Percentiles rank a stretch among this genome's conserved stretches.
Evolutionary conservation across 2,329 filamentous ascomycete genomes (phyloP).

Genomic region (Coniella vitis): DNA sequence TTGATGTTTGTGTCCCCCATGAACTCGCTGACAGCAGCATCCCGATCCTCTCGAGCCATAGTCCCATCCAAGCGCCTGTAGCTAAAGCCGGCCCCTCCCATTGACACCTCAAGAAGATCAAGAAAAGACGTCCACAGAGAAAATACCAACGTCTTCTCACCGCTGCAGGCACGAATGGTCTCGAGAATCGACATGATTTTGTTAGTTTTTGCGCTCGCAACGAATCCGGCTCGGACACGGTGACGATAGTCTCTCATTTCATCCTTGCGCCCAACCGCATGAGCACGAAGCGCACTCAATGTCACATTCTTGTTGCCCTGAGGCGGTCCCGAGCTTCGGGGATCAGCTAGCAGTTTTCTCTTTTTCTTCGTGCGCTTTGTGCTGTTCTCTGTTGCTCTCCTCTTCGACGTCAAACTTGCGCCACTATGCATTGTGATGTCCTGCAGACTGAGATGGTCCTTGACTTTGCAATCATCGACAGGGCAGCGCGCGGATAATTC

Average conservation of each 20-base stretch:
- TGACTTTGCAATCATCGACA: too few relatives aligned
- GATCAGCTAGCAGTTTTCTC: too few relatives aligned
- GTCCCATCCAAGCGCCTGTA: slow-evolving; percentile 27
- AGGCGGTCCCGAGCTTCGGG: too few relatives aligned
- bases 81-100: slow-evolving; percentile 21
- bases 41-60: slow-evolving; percentile 35
- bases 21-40: slow-evolving; percentile 59
- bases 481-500: too few relatives aligned
- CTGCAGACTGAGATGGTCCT: too few relatives aligned
- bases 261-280: slow-evolving; percentile 18
- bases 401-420: too few relatives aligned
- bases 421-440: too few relatives aligned
- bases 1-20: slow-evolving; percentile 41
- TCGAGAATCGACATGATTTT: slow-evolving; percentile 25
- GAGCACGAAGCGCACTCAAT: slow-evolving; percentile 21
- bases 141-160: slow-evolving; percentile 27
- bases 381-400: too few relatives aligned
- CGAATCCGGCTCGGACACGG: slow-evolving; percentile 22
- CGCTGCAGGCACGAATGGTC: slow-evolving; percentile 19
- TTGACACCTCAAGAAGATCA: slow-evolving; percentile 26
- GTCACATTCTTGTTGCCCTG: too few relatives aligned
- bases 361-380: too few relatives aligned
- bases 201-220: slow-evolving; percentile 26
- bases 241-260: slow-evolving; percentile 23
- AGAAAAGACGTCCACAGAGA: slow-evolving; percentile 29